Percentiles rank a stretch among this genome's conserved stretches.
phyloP scores from a whole-genome alignment of 306 rosid species.

The Malus fusca region DNA sequence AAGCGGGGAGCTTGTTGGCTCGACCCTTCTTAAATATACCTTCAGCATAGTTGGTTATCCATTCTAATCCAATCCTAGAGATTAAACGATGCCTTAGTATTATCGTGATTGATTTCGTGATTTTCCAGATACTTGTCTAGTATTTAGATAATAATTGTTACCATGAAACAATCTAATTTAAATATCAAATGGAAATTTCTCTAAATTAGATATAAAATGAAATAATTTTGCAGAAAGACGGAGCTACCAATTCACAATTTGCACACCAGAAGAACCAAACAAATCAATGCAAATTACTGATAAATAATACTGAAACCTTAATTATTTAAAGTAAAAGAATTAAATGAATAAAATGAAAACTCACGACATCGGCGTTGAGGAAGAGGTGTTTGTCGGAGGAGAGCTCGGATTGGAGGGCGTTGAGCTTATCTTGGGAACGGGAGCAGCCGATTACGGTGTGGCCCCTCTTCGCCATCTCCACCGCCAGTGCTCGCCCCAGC shows the following conservation, averaged over 20 bases:
- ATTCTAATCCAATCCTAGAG: no score
- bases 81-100: background rate
- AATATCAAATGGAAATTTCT: no score
- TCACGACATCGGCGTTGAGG: slow-evolving; percentile 38
- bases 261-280: background rate
- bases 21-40: no score
- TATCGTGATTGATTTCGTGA: background rate
- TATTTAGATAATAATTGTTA: background rate
- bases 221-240: background rate
- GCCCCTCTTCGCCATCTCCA: slow-evolving; percentile 63
- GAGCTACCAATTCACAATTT: background rate
- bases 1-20: no score
- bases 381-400: slow-evolving; percentile 44
- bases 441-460: slow-evolving; percentile 74
- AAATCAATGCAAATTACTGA: no score
- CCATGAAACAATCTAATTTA: background rate
- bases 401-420: slow-evolving; percentile 47
- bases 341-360: background rate
- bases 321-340: background rate
- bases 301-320: background rate
- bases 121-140: background rate
- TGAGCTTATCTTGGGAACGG: slow-evolving; percentile 62
- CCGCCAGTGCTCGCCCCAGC: slow-evolving; percentile 64
- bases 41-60: no score
- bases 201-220: background rate